Evolutionary conservation across 202 grass and related monocot genomes (phyloP), one percentile per base, ranked within the genome.

Genomic region (Schoenoplectus tabernaemontani): DNA sequence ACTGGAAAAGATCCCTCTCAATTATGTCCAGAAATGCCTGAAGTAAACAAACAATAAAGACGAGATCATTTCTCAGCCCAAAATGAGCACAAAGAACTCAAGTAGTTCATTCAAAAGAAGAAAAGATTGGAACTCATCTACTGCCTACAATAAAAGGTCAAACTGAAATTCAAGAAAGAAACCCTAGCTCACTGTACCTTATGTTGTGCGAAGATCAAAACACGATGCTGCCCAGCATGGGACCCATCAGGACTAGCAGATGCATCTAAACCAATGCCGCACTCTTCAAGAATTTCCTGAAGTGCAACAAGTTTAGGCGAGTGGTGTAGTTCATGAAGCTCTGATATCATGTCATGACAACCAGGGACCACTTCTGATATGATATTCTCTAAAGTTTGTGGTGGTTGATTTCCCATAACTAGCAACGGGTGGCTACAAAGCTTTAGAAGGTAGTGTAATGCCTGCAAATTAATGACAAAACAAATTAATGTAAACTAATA

Each of bases 251-350:
- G 89, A 88, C 88, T 92, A 77, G 91, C 92, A 5, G 78, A 61
- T 84, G 86, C 59, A 73, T 98, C 96, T 71, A 85, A 89, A 11
- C 96, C 96, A 79, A 98, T 92, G 81, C 96, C 96, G 64, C 91
- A 98, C 78, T 98, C 96, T 23, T 95, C 86, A 83, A 98, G 91
- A 74, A 98, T 98, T 84, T 98, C 96, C 87, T 98, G 91, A 89
- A 98, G 96, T 72, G 96, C 96, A 86, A 98, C 96, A 78, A 98
- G 86, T 85, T 98, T 98, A 88, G 96, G 96, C 17, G 96, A 98
- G 78, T 95, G 90, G 56, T 87, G 79, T 59, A 98, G 78, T 26
- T 95, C 86, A 82, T 98, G 96, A 87, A 98, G 90, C 82, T 92
- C 96, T 62, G 61, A 59, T 42, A 74, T 37, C 64, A 82, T 24